These are phyloP conservation scores for Ogataea pini DNA, from an alignment of 805 yeast species.

Conservation along the genomic window DNA sequence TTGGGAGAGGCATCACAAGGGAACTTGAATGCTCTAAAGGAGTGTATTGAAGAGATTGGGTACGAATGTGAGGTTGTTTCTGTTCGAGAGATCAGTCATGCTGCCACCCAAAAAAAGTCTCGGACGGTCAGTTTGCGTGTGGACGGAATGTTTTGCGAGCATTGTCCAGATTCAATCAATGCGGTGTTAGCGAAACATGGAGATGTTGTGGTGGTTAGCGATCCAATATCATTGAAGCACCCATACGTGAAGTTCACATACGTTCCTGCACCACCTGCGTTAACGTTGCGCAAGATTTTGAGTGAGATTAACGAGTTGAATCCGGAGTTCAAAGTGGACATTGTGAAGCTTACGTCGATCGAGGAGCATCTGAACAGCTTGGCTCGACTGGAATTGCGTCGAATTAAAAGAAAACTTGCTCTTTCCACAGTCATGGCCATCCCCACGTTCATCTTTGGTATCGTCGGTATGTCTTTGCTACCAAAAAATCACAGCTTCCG, in stretches of 20 bases:
- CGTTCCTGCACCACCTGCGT: constrained; percentile 52
- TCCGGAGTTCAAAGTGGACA: constrained; percentile 48
- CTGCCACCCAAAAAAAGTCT: constrained; percentile 48
- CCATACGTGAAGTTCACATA: constrained; percentile 69
- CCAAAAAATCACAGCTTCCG: constrained; percentile 44
- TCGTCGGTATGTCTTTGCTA: constrained; percentile 66
- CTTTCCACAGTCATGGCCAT: constrained; percentile 57
- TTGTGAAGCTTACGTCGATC: constrained; percentile 55
- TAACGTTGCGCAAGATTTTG: constrained; percentile 59
- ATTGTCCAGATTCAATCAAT: constrained; percentile 63
- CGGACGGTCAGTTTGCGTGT: constrained; percentile 59
- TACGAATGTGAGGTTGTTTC: constrained; percentile 57
- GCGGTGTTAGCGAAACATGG: constrained; percentile 53
- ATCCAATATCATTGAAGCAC: constrained; percentile 52
- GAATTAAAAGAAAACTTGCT: constrained; percentile 46
- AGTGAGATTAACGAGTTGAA: constrained; percentile 47
- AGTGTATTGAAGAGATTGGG: constrained; percentile 64
- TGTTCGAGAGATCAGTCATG: constrained; percentile 45
- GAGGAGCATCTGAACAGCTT: constrained; percentile 62
- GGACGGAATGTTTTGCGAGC: constrained; percentile 68
- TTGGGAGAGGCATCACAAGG: constrained; percentile 43
- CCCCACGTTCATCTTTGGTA: constrained; percentile 65
- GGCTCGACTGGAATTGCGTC: constrained; percentile 48
- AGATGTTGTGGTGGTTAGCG: constrained; percentile 54
- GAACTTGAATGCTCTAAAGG: constrained; percentile 44